Base-by-base conservation (phyloP, 1,284 basidiomycete genomes). In the Coniferiporia sulphurascens region DNA sequence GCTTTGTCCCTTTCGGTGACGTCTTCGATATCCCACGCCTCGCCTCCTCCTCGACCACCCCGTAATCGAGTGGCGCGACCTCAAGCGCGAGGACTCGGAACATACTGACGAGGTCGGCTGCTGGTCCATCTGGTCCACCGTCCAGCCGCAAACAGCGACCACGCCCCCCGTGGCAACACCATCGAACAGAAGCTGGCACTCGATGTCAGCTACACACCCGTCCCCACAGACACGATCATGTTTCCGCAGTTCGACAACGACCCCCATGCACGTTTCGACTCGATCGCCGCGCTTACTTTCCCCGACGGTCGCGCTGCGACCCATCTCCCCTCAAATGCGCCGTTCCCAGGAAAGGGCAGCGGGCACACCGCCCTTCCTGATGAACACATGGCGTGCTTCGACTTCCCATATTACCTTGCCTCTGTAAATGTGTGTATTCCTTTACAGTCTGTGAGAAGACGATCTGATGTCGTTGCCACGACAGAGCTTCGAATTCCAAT, bases 101-200 rank as follows among this genome's bases (percentile, higher is more conserved):
- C 83, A 46, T 74, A 76, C 2, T 73, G 86, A 90, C 34, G 77
- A 81, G 15, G 63, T 89, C 19, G 87, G 87, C n/a, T 89, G 87
- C 70, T 89, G 87, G 87, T 64, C 61, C 17, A 48, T 58, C 7
- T 69, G 67, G 66, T 54, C 58, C 5, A 54, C 63, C n/a, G 46
- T 52, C 22, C 44, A 45, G 41, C 19, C 17, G 19, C 1, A 19
- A 32, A 34, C 44, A 66, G 70, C 12, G 79, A 83, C 35, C 65
- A 70, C 19, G 64, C 65, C 12, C 79, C 86, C 10, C 77, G 85
- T 19, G 61, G 67, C 15, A 85, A 80, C 64, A 63, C 65, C 13
- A 73, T 78, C 5, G 74, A 80, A 0, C 61, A 67, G 2, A 72
- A 71, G 58, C 72, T 87, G 27, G 78, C 76, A 43, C 76, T 87